phyloP scores from a whole-genome alignment of 768 basidiomycete genomes.

The Roridomyces roridus region DNA sequence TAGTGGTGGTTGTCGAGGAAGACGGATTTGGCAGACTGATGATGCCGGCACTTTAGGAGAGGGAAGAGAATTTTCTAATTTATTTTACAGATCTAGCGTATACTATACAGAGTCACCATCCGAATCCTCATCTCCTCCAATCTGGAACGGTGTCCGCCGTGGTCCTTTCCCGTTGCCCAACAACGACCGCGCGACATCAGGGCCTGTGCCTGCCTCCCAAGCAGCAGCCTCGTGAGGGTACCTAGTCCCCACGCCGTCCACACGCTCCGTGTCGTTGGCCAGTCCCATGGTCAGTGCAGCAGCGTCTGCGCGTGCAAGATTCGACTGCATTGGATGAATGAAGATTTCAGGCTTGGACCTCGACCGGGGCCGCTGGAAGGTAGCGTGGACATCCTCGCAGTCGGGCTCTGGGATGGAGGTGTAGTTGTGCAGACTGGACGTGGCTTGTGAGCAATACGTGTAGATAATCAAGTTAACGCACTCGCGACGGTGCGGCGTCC shows the following conservation, averaged over 20 bases:
- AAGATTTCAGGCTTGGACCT: conserved; percentile 67
- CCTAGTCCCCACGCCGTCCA: conserved; percentile 38
- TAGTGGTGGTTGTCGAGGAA: not conserved
- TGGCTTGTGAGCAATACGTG: not conserved
- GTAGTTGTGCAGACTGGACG: conserved; percentile 1
- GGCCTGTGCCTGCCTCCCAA: conserved; percentile 61
- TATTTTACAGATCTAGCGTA: no score
- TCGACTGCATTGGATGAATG: conserved; percentile 68
- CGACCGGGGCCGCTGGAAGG: conserved; percentile 45
- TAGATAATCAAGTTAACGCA: conserved; percentile 2
- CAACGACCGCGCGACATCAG: conserved; percentile 54
- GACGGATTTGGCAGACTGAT: no score
- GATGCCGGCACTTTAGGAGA: no score
- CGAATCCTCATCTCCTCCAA: conserved; percentile 8
- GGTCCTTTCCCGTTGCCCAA: conserved; percentile 30
- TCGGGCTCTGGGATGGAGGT: conserved; percentile 22
- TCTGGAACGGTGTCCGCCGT: conserved; percentile 10
- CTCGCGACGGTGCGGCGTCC: conserved; percentile 32
- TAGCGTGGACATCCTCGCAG: conserved; percentile 21
- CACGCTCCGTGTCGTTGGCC: conserved; percentile 53
- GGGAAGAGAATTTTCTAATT: no score
- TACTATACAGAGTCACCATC: conserved; percentile 13
- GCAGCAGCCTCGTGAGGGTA: conserved; percentile 41
- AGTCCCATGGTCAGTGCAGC: conserved; percentile 62
- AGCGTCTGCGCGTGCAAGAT: conserved; percentile 70